Evolutionary conservation across 2,329 filamentous ascomycete genomes (phyloP).

Genomic region (Fusarium sp.): DNA sequence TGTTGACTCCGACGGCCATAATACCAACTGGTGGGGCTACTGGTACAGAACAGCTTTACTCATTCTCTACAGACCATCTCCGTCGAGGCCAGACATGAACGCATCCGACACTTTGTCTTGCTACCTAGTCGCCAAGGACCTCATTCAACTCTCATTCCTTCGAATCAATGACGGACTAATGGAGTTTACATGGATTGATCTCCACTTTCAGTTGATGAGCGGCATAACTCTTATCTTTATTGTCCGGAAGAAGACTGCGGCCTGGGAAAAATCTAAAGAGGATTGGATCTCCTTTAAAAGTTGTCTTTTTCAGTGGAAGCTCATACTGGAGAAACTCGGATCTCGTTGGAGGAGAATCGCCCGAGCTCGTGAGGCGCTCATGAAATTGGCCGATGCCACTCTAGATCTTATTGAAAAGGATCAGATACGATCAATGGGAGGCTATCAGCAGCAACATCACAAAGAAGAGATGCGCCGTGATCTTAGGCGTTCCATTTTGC

Average conservation of each 20-base stretch:
- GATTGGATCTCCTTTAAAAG: constrained; percentile 22
- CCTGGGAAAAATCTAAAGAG: background rate
- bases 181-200: constrained; percentile 28
- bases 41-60: constrained; percentile 19
- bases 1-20: background rate
- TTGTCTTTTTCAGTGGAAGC: constrained; percentile 13
- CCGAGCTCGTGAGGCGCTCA: constrained; percentile 12
- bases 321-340: constrained; percentile 3
- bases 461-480: background rate
- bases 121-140: constrained; percentile 12
- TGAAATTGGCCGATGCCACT: constrained; percentile 22
- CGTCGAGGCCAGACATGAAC: background rate
- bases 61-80: constrained; percentile 20
- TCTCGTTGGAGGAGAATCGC: constrained; percentile 2
- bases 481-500: constrained; percentile 6
- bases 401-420: constrained; percentile 20
- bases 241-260: constrained; percentile 7
- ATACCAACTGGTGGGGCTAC: constrained; percentile 27
- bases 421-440: background rate
- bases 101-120: background rate
- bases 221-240: constrained; percentile 15
- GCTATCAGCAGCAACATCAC: background rate
- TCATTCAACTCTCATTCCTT: constrained; percentile 21
- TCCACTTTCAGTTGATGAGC: constrained; percentile 28
- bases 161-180: constrained; percentile 7